Conservation (phyloP, 306 rosid genomes). For the Astragalus membranaceus region DNA sequence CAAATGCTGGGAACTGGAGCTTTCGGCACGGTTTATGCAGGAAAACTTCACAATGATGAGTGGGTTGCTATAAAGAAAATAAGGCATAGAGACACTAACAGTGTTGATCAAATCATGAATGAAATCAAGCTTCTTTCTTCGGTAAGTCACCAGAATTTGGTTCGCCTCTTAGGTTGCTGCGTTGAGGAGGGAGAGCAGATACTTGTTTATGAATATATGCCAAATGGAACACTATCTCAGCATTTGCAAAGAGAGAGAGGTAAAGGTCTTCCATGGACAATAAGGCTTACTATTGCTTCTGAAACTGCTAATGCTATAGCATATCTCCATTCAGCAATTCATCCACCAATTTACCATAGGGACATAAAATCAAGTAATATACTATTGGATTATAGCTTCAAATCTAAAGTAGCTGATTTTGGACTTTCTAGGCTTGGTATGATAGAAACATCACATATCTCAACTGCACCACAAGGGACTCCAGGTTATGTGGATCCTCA, state of each 20-base stretch:
- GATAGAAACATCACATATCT: conserved; percentile 75
- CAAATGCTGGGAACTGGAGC: conserved; percentile 92
- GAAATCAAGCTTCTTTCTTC: conserved; percentile 92
- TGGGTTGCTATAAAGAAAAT: conserved; percentile 86
- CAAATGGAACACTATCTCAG: conserved; percentile 79
- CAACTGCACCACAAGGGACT: conserved; percentile 98
- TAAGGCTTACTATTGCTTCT: conserved; percentile 72
- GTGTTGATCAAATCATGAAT: conserved; percentile 89
- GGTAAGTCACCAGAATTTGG: conserved; percentile 90
- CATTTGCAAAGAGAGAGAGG: conserved; percentile 77
- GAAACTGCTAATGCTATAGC: conserved; percentile 92
- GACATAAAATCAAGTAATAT: conserved; percentile 93
- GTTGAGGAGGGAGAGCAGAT: conserved; percentile 90
- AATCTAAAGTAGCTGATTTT: conserved; percentile 94
- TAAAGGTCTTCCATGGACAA: conserved; percentile 80
- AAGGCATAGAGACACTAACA: conserved; percentile 68
- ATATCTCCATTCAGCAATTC: conserved; percentile 76
- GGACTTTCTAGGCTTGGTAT: conserved; percentile 97
- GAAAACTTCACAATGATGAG: conserved; percentile 69
- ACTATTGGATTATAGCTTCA: conserved; percentile 69
- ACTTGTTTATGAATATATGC: conserved; percentile 87
- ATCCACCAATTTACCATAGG: conserved; percentile 95
- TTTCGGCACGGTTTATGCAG: conserved; percentile 85
- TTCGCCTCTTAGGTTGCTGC: conserved; percentile 93
- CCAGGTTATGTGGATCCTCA: conserved; percentile 99